Conservation (phyloP, 768 basidiomycete genomes). For the Lentinus brumalis region DNA sequence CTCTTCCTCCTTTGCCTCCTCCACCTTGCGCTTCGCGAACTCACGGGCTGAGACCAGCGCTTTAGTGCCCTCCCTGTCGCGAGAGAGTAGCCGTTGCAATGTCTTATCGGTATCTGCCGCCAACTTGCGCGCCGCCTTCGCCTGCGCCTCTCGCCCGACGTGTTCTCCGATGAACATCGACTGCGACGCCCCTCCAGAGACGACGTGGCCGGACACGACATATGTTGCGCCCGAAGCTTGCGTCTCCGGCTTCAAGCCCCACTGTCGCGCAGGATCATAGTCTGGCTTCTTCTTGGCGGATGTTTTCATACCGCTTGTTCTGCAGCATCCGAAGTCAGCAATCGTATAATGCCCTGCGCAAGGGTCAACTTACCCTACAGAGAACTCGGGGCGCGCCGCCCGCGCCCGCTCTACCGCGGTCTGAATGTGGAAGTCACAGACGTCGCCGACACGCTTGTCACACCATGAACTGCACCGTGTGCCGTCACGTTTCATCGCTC, state of each 20-base stretch:
- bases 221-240: constrained; percentile 59
- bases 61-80: constrained; percentile 70
- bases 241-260: constrained; percentile 68
- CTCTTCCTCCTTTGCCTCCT: constrained; percentile 20
- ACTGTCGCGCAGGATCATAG: constrained; percentile 72
- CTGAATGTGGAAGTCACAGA: constrained; percentile 92
- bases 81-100: constrained; percentile 59
- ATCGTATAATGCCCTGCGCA: neutral
- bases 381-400: constrained; percentile 83
- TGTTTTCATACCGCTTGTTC: constrained; percentile 73
- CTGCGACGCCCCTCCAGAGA: constrained; percentile 38
- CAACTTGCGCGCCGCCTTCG: constrained; percentile 65
- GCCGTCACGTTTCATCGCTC: constrained; percentile 75
- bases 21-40: constrained; percentile 35
- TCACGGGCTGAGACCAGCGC: constrained; percentile 64
- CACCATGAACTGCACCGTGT: constrained; percentile 86
- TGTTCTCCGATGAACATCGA: constrained; percentile 64
- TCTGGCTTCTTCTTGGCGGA: constrained; percentile 50
- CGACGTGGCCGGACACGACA: constrained; percentile 77
- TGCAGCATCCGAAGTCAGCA: constrained; percentile 28
- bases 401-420: constrained; percentile 74
- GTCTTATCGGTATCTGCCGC: constrained; percentile 61
- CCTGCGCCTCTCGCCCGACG: constrained; percentile 80
- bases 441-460: constrained; percentile 82
- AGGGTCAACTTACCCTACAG: constrained; percentile 60